phyloP scores from a whole-genome alignment of 306 rosid species.

The Adenanthera pavonina region DNA sequence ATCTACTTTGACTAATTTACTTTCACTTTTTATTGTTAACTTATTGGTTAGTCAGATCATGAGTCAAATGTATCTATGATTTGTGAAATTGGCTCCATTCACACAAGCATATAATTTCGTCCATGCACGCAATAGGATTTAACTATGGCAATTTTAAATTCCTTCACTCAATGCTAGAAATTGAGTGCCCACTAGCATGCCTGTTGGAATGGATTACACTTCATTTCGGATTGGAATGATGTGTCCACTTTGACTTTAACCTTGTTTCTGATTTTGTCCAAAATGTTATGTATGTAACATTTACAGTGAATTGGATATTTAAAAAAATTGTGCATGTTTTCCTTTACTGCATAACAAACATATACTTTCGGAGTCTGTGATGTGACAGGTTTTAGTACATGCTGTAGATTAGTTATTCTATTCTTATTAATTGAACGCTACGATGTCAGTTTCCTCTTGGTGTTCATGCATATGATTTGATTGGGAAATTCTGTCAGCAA shows the following conservation, averaged over 20 bases:
- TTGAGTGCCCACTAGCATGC: background rate
- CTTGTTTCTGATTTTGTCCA: background rate
- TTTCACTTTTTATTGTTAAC: background rate
- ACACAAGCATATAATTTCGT: constrained; percentile 8
- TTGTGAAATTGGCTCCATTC: background rate
- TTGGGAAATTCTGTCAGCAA: background rate
- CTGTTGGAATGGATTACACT: background rate
- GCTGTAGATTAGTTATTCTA: background rate
- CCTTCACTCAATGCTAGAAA: background rate
- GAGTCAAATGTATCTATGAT: background rate
- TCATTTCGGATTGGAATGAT: background rate
- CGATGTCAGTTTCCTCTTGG: background rate
- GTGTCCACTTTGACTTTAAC: background rate
- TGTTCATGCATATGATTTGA: background rate
- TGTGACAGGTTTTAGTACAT: background rate
- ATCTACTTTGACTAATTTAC: background rate
- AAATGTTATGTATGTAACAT: background rate
- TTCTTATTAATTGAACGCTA: background rate
- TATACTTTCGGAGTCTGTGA: background rate
- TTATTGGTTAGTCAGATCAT: background rate
- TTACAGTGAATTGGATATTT: background rate
- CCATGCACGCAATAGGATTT: constrained; percentile 3
- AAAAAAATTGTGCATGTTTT: background rate
- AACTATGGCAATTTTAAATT: background rate
- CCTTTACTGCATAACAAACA: background rate